Base-by-base conservation (phyloP, 108 stramenopile species). In the Skeletonema menzelii region DNA sequence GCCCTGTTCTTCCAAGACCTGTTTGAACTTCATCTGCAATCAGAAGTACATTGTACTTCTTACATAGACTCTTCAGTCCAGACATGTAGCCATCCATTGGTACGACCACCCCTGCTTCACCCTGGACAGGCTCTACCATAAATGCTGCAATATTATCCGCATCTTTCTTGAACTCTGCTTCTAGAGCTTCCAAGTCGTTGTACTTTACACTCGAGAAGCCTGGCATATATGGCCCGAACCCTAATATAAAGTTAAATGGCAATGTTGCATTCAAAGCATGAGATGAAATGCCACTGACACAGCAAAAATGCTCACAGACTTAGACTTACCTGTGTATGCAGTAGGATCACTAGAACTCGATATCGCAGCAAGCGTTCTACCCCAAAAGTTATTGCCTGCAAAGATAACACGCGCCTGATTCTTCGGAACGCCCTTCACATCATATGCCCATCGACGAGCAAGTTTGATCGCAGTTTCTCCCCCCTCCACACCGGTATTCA, bases 1-100 rank as follows among this genome's bases (percentile, higher is more conserved):
- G 87, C 20, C 99, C 99, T 22, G 98, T 97, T 7, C 99, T 89
- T 30, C 97, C 94, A 30, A 99, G 72, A n/a, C 99, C 99, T 3
- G 98, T 98, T 82, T 99, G 99, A 1, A 99, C 98, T 82, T 99
- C 99, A 85, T 99, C 99, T 35, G 96, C 96, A 72, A 99, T 98
- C 67, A 98, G 56, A 17, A 99, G 87, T 13, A 98, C 91, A 68
- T 97, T 97, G 92, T 98, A 86, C 82, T 97, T 90, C 44, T 90
- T 73, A 80, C 97, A 98, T 27, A 98, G 56, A 63, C 86, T 80
- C 72, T 95, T 90, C 28, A 94, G 94, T 40, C 91, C 84, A 12
- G 69, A 74, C 93, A 99, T 86, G 87, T 99, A 99, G 2, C 97
- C 97, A 73, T 99, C 97, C 22, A 82, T 63, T 0, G 99, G 99